Percentiles rank a stretch among this genome's conserved stretches.
phyloP scores from a whole-genome alignment of 2,329 filamentous ascomycete species.

The Diaporthe velutina region DNA sequence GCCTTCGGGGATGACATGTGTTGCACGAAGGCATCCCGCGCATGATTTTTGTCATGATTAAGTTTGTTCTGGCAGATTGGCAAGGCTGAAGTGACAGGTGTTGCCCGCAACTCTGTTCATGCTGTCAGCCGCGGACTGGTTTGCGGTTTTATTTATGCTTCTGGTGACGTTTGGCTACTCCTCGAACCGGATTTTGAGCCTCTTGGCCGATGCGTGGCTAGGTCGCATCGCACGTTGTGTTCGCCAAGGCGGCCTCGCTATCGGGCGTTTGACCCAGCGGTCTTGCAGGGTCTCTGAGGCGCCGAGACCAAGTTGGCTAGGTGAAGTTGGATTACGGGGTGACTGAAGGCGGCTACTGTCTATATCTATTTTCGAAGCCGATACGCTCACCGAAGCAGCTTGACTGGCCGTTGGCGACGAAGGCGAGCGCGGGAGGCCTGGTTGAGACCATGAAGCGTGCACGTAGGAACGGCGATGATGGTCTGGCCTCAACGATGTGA shows the following conservation, averaged over 20 bases:
- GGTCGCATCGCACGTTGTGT: not conserved
- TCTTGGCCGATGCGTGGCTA: not conserved
- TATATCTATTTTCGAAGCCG: not conserved
- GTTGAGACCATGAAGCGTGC: not conserved
- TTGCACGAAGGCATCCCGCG: not conserved
- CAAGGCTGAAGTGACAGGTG: slow-evolving; percentile 2
- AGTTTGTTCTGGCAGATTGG: slow-evolving; percentile 3
- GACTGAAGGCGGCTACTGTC: not conserved
- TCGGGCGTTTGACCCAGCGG: slow-evolving; percentile 10
- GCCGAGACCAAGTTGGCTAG: not conserved
- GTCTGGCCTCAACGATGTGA: not conserved
- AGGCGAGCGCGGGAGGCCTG: not conserved
- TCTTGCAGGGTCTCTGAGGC: not conserved
- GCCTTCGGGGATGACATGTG: not conserved
- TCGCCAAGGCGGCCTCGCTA: slow-evolving; percentile 3
- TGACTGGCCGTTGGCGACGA: not conserved
- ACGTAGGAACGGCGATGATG: too few species aligned
- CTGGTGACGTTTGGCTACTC: not conserved
- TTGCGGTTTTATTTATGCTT: not conserved
- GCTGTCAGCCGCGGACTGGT: not conserved
- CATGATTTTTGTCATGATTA: not conserved
- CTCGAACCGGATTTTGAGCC: not conserved
- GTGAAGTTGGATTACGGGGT: not conserved
- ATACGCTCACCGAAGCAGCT: not conserved
- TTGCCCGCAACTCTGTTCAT: slow-evolving; percentile 6